phyloP scores from a whole-genome alignment of 2,329 filamentous ascomycete species.

The Eurotiales sp. region DNA sequence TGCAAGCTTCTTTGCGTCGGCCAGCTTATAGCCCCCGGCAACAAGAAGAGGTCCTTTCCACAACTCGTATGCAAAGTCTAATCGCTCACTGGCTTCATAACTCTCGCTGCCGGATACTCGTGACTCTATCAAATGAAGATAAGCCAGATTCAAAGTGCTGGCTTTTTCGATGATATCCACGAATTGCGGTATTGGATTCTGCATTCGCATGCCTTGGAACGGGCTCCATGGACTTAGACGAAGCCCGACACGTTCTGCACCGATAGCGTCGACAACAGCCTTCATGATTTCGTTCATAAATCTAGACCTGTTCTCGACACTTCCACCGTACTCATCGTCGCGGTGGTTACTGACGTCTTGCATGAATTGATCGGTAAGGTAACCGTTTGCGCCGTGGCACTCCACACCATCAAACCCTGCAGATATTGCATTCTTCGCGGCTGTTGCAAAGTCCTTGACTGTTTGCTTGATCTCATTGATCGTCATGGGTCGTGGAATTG shows the following conservation, averaged over 20 bases:
- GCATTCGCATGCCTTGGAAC: constrained; percentile 43
- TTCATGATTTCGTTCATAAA: constrained; percentile 51
- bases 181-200: constrained; percentile 11
- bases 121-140: constrained; percentile 9
- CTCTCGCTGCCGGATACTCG: constrained; percentile 8
- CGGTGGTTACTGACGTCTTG: constrained; percentile 46
- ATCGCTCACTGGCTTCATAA: background rate
- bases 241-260: constrained; percentile 39
- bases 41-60: constrained; percentile 41
- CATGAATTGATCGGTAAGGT: constrained; percentile 49
- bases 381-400: constrained; percentile 47
- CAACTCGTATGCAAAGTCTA: constrained; percentile 7
- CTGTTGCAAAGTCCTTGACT: constrained; percentile 37
- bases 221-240: constrained; percentile 39
- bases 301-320: constrained; percentile 46
- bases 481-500: constrained; percentile 25
- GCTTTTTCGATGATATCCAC: constrained; percentile 4
- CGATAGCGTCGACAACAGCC: constrained; percentile 38
- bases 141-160: constrained; percentile 1
- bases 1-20: constrained; percentile 31
- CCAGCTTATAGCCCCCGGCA: constrained; percentile 42
- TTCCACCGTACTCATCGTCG: constrained; percentile 48
- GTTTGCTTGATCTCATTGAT: constrained; percentile 40
- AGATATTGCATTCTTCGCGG: constrained; percentile 49
- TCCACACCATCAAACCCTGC: constrained; percentile 52